Base-by-base conservation (phyloP, 1,284 basidiomycete species). In the Pseudozyma tsukubaensis region DNA sequence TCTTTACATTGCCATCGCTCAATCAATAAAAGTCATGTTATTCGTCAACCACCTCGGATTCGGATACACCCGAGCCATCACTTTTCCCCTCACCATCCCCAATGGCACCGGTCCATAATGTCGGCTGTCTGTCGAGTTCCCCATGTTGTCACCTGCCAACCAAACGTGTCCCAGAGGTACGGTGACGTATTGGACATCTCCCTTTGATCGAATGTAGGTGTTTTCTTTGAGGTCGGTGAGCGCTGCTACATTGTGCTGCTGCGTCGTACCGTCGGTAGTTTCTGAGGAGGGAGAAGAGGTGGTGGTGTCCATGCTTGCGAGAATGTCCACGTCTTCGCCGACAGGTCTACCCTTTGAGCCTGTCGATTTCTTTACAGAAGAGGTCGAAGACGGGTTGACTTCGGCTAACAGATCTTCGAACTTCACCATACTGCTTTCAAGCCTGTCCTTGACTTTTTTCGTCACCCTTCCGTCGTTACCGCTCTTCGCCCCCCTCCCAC, bases 21-120 rank as follows among this genome's bases (percentile, higher is more conserved):
- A 69, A 42, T 70, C 61, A 13, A 61, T 54, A 18, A 32, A 36
- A 1, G 16, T 40, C 24, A 74, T 19, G 12, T 59, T 71, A 35
- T 61, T 66, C 3, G 37, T 40, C 34, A 73, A 48, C 74, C 74
- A 76, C 32, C 39, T 29, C 45, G 65, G 66, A 50, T 62, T 71
- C 1, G 74, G 74, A 24, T 40, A 77, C 11, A 71, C 59, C 87
- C 90, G 90, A 0, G 91, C 92, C 55, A 91, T 80, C 9, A 97
- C 87, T 78, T 89, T 92, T 1, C 92, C 93, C 72, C 89, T 88
- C 32, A 98, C 86, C 49, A 98, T 87, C 3, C 89, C 92, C 67
- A 94, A 88, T 0, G 96, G 91, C 0, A 99, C 91, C 7, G 96
- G 95, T 0, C 96, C 96, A 85, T 97, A 97, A 44, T 88, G 86